Evolutionary conservation across 495 filamentous ascomycete species (phyloP), one percentile per base, ranked within the genome.

Genomic region (Neurospora pannonica): DNA sequence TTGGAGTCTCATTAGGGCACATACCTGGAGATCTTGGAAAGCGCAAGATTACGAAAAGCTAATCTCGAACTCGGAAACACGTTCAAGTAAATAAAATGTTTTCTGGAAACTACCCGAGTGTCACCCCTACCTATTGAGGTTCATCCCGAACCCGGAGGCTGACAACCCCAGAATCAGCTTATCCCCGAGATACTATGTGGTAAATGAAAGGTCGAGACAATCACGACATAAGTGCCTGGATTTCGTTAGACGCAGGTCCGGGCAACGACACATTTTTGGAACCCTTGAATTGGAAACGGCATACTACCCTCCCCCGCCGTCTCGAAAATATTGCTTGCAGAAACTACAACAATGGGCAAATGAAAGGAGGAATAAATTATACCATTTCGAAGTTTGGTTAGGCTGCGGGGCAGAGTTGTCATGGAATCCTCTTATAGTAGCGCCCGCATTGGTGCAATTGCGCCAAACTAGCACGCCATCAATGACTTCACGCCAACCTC

Each of bases 381-480:
- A 62, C 24, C 13, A 17, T 31, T 31, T 6, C 48, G 13, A 17
- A 62, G 11, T 28, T 54, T 15, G 24, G 11, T 62, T 28, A 31
- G 24, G 6, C 24, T 62, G 48, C 48, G 24, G 48, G 48, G 24
- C 24, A 62, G 48, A 62, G 13, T 31, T 62, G 24, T 62, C 48
- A 17, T 62, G 48, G 48, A 60, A 31, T 60, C 48, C 43, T 60
- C 24, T 60, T 1, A 60, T 60, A 60, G 11, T 3, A 5, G 48
- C 24, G 69, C 67, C 15, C 24, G 38, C 36, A 38, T 70, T 71
- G 70, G 67, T 77, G 76, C 77, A 75, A 80, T 77, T 40, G 75
- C 73, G 54, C 70, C 62, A 71, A 54, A 40, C 24, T 69, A 80
- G 78, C 69, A 77, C 78, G 78, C 74, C 73, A 80, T 80, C 72